These are phyloP conservation scores for Lagenaria siceraria DNA, from an alignment of 306 rosid species.

Conservation along the genomic window DNA sequence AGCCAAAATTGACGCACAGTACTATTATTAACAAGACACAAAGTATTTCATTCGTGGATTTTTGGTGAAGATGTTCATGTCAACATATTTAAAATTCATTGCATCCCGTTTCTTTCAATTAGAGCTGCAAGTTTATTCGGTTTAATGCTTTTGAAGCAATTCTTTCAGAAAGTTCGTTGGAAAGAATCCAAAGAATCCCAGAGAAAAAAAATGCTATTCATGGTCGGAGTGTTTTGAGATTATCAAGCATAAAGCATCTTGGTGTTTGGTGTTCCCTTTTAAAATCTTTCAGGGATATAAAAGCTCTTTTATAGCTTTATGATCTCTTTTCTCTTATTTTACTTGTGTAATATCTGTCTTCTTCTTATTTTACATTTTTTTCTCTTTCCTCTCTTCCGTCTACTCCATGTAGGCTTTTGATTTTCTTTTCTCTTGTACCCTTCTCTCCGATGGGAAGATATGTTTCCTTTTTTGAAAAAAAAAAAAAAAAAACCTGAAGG, in stretches of 20 bases:
- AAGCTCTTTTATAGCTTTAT: background rate
- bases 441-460: background rate
- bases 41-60: background rate
- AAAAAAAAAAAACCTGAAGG: background rate
- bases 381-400: background rate
- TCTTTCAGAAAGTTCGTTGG: background rate
- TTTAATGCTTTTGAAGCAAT: background rate
- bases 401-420: background rate
- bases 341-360: background rate
- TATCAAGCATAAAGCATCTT: too few relatives aligned
- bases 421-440: background rate
- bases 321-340: background rate
- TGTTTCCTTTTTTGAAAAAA: background rate
- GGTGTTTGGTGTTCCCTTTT: background rate
- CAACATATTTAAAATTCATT: background rate
- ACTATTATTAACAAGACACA: background rate
- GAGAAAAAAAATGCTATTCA: background rate
- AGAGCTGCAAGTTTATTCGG: background rate
- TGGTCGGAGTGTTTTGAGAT: background rate
- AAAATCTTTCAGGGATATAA: too few relatives aligned
- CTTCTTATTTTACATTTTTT: background rate
- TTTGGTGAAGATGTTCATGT: background rate
- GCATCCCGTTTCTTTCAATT: background rate
- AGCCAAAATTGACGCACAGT: background rate
- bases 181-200: background rate